These are phyloP conservation scores for Russula lepida DNA, from an alignment of 768 basidiomycete genomes.

Conservation along the genomic window DNA sequence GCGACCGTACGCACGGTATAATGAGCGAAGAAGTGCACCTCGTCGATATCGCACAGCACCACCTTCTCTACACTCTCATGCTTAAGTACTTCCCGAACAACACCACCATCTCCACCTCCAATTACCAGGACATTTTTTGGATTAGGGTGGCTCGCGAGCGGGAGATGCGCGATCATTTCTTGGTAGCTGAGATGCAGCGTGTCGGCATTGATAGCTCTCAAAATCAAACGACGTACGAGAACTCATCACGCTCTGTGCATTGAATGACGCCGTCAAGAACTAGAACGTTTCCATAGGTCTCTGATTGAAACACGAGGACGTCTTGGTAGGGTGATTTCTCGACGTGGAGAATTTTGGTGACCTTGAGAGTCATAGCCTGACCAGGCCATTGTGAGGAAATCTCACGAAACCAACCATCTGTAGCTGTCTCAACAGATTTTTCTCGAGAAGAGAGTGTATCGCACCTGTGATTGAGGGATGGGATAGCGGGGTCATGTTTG, in stretches of 20 bases:
- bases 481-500: conserved; percentile 30
- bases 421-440: neutral
- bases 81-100: conserved; percentile 94
- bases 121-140: conserved; percentile 95
- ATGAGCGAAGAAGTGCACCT: conserved; percentile 39
- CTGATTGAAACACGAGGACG: conserved; percentile 93
- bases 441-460: neutral
- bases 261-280: conserved; percentile 94
- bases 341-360: conserved; percentile 89
- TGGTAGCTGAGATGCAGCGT: conserved; percentile 61
- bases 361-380: conserved; percentile 94
- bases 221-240: conserved; percentile 58
- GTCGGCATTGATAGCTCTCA: neutral
- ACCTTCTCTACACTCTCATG: conserved; percentile 86
- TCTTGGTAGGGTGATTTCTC: conserved; percentile 95
- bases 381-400: conserved; percentile 95
- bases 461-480: conserved; percentile 32
- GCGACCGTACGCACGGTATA: neutral
- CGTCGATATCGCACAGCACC: conserved; percentile 96
- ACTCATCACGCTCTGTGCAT: conserved; percentile 97
- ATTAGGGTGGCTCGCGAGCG: conserved; percentile 93
- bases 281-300: conserved; percentile 95
- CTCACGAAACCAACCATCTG: conserved; percentile 95
- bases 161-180: conserved; percentile 98
- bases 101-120: conserved; percentile 97